Percentiles rank a stretch among this genome's conserved stretches.
phyloP scores from a whole-genome alignment of 192 early-diverging fungal species.

The Backusella australiensis region DNA sequence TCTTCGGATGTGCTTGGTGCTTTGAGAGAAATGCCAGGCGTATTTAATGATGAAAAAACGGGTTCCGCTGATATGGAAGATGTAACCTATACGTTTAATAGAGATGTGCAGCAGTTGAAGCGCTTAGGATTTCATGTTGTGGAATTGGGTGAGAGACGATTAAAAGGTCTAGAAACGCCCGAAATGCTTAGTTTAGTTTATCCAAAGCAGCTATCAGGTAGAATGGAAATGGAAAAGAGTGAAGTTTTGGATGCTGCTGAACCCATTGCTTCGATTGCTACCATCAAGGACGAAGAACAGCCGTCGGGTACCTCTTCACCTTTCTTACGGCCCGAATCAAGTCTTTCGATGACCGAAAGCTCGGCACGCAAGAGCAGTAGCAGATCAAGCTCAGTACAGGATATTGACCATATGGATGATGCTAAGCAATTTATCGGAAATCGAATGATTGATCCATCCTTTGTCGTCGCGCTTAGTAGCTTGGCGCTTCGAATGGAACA shows the following conservation, averaged over 20 bases:
- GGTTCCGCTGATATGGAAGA: neutral
- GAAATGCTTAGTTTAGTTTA: slow-evolving; percentile 80
- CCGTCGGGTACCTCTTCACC: neutral
- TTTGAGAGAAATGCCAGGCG: slow-evolving; percentile 20
- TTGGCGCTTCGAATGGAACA: slow-evolving; percentile 26
- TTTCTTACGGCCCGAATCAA: neutral
- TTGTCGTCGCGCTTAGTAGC: slow-evolving; percentile 9
- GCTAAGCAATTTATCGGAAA: neutral
- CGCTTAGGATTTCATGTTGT: slow-evolving; percentile 66
- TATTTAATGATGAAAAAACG: slow-evolving; percentile 2
- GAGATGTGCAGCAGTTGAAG: slow-evolving; percentile 42
- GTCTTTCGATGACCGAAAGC: neutral
- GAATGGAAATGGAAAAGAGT: slow-evolving; percentile 40
- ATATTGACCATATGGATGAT: neutral
- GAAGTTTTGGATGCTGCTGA: slow-evolving; percentile 28
- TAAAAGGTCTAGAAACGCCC: slow-evolving; percentile 88
- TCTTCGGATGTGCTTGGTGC: slow-evolving; percentile 68
- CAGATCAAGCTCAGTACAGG: neutral
- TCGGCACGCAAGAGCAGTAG: neutral
- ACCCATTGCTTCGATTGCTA: neutral
- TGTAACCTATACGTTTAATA: neutral
- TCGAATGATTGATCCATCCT: slow-evolving; percentile 12
- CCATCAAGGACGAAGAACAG: neutral
- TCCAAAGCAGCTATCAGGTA: slow-evolving; percentile 41
- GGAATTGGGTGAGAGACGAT: slow-evolving; percentile 74